A percentile compares a stretch with the other conserved stretches of the same genome.
phyloP scores from a whole-genome alignment of 257 asterid species.

The Salvia splendens region DNA sequence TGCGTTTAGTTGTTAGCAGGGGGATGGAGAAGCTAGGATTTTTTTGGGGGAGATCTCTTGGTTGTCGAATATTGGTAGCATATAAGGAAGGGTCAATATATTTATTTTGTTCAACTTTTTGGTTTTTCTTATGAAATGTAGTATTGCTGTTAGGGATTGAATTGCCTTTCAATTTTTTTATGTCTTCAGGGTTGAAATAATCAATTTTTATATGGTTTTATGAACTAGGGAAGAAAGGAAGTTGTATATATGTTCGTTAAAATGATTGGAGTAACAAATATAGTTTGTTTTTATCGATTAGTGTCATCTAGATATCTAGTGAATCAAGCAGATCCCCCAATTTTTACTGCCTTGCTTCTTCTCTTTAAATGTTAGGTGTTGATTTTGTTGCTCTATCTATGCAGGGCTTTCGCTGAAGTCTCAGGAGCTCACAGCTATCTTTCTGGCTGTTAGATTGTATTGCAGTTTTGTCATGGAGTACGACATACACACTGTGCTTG shows the following conservation, averaged over 20 bases:
- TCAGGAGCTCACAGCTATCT: constrained; percentile 74
- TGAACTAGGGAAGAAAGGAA: background rate
- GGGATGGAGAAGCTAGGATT: constrained; percentile 2
- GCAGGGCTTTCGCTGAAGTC: constrained; percentile 83
- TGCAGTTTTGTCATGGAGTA: constrained; percentile 83
- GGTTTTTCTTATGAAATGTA: background rate
- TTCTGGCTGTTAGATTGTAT: constrained; percentile 75
- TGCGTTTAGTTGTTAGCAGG: constrained; percentile 14
- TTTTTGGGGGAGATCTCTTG: constrained; percentile 29
- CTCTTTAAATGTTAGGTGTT: constrained; percentile 4
- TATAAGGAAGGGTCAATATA: constrained; percentile 13
- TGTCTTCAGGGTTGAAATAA: constrained; percentile 12
- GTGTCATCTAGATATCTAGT: background rate
- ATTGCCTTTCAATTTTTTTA: background rate
- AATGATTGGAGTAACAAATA: background rate
- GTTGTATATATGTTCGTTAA: background rate
- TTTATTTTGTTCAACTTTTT: background rate
- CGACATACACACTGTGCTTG: constrained; percentile 80
- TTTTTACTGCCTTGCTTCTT: background rate
- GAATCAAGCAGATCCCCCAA: background rate
- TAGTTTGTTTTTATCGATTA: background rate
- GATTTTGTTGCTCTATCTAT: constrained; percentile 20
- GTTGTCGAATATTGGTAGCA: background rate
- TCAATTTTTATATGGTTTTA: constrained; percentile 1
- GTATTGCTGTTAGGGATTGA: background rate